phyloP scores from a whole-genome alignment of 345 rosid genomes.

The Populus tremula region DNA sequence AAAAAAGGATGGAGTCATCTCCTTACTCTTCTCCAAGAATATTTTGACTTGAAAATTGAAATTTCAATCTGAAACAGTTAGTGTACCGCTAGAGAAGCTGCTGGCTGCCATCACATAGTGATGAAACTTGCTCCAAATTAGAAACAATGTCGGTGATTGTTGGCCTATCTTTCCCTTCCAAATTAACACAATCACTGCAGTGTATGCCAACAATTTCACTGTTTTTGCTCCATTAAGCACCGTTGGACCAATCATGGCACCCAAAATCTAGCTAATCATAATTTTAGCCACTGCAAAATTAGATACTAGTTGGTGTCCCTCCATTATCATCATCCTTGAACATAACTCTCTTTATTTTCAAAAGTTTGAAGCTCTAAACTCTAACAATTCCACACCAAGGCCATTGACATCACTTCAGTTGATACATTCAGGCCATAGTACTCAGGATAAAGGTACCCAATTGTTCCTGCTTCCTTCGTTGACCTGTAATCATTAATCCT shows the following conservation, averaged over 20 bases:
- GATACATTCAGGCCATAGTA: slow-evolving; percentile 69
- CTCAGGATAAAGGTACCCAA: slow-evolving; percentile 86
- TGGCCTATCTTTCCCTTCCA: slow-evolving; percentile 70
- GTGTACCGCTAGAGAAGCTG: slow-evolving; percentile 59
- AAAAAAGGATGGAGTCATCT: background rate
- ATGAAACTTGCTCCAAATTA: slow-evolving; percentile 67
- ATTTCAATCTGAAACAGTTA: slow-evolving; percentile 49
- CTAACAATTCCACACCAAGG: slow-evolving; percentile 75
- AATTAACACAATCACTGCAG: slow-evolving; percentile 67
- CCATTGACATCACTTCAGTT: slow-evolving; percentile 86
- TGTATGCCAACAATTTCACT: slow-evolving; percentile 68
- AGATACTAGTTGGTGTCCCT: slow-evolving; percentile 45
- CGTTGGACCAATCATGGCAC: slow-evolving; percentile 50
- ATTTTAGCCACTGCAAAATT: slow-evolving; percentile 63
- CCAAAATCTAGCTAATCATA: slow-evolving; percentile 41
- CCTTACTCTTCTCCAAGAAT: background rate
- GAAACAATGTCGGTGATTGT: slow-evolving; percentile 54
- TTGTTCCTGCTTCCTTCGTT: slow-evolving; percentile 78
- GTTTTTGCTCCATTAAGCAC: slow-evolving; percentile 62
- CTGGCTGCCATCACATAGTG: slow-evolving; percentile 40
- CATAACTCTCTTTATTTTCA: slow-evolving; percentile 68
- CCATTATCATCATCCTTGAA: slow-evolving; percentile 43
- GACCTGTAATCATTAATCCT: slow-evolving; percentile 34
- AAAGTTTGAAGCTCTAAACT: slow-evolving; percentile 21
- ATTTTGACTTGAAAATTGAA: background rate